Evolutionary conservation across 768 basidiomycete species (phyloP).

Genomic region (Hypholoma sublateritium): DNA sequence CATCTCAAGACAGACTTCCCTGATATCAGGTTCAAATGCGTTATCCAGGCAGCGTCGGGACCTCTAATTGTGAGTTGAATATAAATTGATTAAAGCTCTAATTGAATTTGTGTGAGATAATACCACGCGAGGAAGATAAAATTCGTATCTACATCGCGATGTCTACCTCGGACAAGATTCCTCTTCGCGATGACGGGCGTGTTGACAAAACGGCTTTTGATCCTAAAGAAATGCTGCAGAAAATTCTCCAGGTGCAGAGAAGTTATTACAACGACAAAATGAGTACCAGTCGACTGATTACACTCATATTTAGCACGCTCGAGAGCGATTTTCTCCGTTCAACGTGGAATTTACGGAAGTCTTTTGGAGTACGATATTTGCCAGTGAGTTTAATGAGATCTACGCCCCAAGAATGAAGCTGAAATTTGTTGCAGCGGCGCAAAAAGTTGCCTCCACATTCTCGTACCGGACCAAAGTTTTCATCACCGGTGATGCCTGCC

Average conservation of each 20-base stretch:
- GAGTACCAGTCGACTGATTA: too few relatives aligned
- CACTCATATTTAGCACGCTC: not conserved
- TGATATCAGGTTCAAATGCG: constrained; percentile 10
- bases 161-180: constrained; percentile 4
- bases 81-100: not conserved
- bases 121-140: constrained; percentile 11
- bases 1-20: constrained; percentile 8
- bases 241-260: not conserved
- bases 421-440: not conserved
- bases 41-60: constrained; percentile 6
- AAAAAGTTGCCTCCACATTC: constrained; percentile 9
- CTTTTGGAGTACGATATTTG: constrained; percentile 11
- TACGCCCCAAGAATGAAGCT: too few relatives aligned
- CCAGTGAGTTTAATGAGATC: not conserved
- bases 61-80: constrained; percentile 7
- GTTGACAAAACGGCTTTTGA: constrained; percentile 3
- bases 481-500: constrained; percentile 10
- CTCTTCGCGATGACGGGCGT: constrained; percentile 6
- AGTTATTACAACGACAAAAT: not conserved
- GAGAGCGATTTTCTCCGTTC: not conserved
- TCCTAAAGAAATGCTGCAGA: not conserved
- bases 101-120: not conserved
- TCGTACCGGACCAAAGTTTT: constrained; percentile 7
- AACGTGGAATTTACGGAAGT: not conserved
- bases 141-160: constrained; percentile 11